A percentile compares a stretch with the other conserved stretches of the same genome.
Conservation (phyloP, 2,329 filamentous ascomycete genomes). For the Epichloe elymi region DNA sequence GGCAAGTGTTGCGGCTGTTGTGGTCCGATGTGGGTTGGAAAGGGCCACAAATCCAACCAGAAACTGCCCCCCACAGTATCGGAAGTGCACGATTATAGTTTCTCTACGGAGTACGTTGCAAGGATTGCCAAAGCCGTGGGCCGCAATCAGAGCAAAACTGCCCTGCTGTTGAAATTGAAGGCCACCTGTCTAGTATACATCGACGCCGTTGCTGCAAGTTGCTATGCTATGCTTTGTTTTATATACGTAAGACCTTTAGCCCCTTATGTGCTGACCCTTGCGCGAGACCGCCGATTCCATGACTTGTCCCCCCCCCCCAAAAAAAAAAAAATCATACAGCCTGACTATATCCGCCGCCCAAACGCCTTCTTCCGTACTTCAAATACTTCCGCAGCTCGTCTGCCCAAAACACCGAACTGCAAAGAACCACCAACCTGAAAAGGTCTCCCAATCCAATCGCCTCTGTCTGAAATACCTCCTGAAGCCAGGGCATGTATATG, state of each 20-base stretch:
- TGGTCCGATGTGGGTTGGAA: background rate
- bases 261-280: background rate
- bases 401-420: constrained; percentile 88
- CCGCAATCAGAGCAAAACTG: too few species aligned
- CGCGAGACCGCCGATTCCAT: background rate
- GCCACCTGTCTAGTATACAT: background rate
- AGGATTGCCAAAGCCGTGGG: too few species aligned
- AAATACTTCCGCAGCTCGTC: constrained; percentile 83
- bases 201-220: background rate
- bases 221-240: background rate
- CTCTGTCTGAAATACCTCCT: constrained; percentile 93
- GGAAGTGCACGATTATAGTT: too few species aligned
- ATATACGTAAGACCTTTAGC: background rate
- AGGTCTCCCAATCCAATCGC: constrained; percentile 64
- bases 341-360: constrained; percentile 51
- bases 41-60: background rate
- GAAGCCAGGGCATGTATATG: constrained; percentile 87
- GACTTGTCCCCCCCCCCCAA: background rate
- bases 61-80: background rate
- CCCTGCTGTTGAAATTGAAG: background rate
- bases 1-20: background rate
- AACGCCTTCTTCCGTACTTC: constrained; percentile 43
- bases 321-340: constrained; percentile 33
- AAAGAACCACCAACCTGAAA: constrained; percentile 55
- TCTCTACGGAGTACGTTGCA: too few species aligned